Percentiles rank a stretch among this genome's conserved stretches.
Evolutionary conservation across 805 yeast genomes (phyloP).

Genomic region (Myxozyma neotropica): DNA sequence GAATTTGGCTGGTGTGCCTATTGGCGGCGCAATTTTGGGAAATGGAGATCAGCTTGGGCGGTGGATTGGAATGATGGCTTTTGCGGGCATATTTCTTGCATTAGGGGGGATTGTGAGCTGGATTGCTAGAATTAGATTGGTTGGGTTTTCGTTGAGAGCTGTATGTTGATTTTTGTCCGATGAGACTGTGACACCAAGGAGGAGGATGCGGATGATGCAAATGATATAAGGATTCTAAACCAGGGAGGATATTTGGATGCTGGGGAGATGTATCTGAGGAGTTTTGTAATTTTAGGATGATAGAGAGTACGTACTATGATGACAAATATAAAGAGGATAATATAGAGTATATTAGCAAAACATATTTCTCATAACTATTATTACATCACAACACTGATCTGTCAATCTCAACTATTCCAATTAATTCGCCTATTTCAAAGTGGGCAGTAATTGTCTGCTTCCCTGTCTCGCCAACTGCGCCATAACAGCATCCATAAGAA

Average conservation of each 20-base stretch:
- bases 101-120: constrained; percentile 23
- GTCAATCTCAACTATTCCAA: too few species aligned
- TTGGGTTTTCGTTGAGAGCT: constrained; percentile 36
- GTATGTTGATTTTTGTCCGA: constrained; percentile 4
- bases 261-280: too few species aligned
- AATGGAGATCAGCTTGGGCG: constrained; percentile 7
- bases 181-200: background rate
- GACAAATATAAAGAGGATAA: too few species aligned
- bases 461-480: constrained; percentile 84
- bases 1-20: constrained; percentile 40
- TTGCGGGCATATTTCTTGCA: constrained; percentile 23
- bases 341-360: too few species aligned
- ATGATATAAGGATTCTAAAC: too few species aligned
- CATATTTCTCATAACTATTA: too few species aligned
- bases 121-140: constrained; percentile 24
- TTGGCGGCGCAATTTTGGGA: constrained; percentile 39
- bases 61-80: constrained; percentile 32
- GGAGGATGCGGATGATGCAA: too few species aligned
- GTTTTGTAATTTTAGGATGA: too few species aligned
- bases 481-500: constrained; percentile 80
- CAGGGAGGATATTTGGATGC: too few species aligned
- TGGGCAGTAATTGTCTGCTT: constrained; percentile 38
- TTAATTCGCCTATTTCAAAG: background rate
- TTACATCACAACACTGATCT: too few species aligned
- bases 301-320: too few species aligned